phyloP scores from a whole-genome alignment of 2,329 filamentous ascomycete species.

The Talaromyces marneffei region DNA sequence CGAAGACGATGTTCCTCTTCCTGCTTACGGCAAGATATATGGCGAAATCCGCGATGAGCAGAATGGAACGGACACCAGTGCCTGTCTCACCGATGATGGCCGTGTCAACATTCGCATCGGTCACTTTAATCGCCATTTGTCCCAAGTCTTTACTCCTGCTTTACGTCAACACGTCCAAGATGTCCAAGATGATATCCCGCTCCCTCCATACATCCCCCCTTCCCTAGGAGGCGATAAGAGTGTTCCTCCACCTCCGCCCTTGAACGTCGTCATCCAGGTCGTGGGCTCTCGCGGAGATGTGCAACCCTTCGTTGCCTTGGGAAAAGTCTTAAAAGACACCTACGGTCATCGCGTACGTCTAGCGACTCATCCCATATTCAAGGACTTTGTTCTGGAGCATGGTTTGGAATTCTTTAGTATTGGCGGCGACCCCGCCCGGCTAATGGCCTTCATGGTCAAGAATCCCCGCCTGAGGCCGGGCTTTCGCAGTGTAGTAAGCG shows the following conservation, averaged over 20 bases:
- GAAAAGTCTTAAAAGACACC: conserved; percentile 44
- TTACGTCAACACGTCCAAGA: background rate
- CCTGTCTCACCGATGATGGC: conserved; percentile 1
- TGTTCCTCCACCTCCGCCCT: conserved; percentile 29
- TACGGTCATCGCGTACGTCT: conserved; percentile 56
- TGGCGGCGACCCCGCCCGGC: conserved; percentile 50
- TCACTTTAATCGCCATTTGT: conserved; percentile 3
- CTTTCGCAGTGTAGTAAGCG: background rate
- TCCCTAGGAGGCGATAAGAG: background rate
- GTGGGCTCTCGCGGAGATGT: conserved; percentile 36
- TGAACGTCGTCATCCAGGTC: conserved; percentile 53
- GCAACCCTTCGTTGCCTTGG: conserved; percentile 56
- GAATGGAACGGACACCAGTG: background rate
- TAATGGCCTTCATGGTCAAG: conserved; percentile 50
- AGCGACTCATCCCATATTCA: conserved; percentile 37
- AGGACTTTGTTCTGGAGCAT: conserved; percentile 19
- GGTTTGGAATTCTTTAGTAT: conserved; percentile 55
- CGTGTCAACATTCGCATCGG: conserved; percentile 7
- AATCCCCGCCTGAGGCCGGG: conserved; percentile 41
- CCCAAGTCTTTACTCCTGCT: conserved; percentile 1
- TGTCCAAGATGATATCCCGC: background rate
- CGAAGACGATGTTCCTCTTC: background rate
- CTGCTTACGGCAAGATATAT: conserved; percentile 2
- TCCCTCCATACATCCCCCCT: background rate
- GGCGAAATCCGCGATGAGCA: background rate